Evolutionary conservation across 2,329 filamentous ascomycete species (phyloP), one percentile per base, ranked within the genome.

Genomic region (Fusarium miscanthi): DNA sequence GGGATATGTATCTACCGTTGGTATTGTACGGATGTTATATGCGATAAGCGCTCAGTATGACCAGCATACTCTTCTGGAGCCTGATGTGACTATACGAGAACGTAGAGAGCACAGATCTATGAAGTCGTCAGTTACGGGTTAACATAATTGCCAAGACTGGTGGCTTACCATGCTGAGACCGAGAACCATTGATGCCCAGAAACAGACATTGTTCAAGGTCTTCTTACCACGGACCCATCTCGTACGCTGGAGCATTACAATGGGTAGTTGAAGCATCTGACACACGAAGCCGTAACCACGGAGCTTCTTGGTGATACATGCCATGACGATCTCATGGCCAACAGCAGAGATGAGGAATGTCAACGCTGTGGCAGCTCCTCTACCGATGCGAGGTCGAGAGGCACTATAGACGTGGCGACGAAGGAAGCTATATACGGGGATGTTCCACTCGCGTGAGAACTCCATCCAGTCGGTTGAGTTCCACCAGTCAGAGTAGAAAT

Each of bases 261-360:
- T 96, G 2, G 96, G 96, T 75, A 98, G 88, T 85, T 99, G 96
- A 70, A 97, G 84, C 96, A 99, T 98, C 90, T 98, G 96, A 70
- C 94, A 93, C 25, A 97, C 79, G 80, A 98, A 97, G 14, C 95
- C 96, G 79, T 98, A 99, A 17, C 96, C 96, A 41, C 96, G 87
- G 49, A 98, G 86, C 85, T 99, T 98, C 86, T 98, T 95, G 31
- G 95, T 98, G 80, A 99, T 98, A 81, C 95, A 98, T 12, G 93
- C 94, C 93, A 99, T 97, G 77, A 99, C 93, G 63, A 99, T 88
- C 82, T 99, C 96, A 80, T 98, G 96, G 21, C 94, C 94, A 27
- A 97, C 80, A 40, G 96, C 94, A 66, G 92, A 95, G 77, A 98
- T 92, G 63, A 98, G 84, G 79, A 99, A 98, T 1, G 96, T 98